Conservation (phyloP, 202 grass and related monocot genomes). For the Saccharum hybrid region DNA sequence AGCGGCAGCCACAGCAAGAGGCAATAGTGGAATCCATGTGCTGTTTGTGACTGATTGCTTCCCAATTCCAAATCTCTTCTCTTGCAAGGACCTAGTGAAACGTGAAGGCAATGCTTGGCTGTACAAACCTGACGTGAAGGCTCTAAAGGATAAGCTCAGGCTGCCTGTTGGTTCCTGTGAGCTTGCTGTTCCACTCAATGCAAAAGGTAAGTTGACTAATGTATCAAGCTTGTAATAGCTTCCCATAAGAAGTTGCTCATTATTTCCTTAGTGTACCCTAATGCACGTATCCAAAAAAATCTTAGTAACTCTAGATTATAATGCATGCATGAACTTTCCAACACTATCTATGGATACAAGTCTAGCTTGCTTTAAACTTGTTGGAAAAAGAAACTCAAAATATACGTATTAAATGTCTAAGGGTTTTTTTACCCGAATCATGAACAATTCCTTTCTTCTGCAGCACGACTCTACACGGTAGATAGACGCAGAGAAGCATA, state of each 20-base stretch:
- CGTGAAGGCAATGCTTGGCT: slow-evolving; percentile 84
- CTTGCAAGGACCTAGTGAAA: slow-evolving; percentile 77
- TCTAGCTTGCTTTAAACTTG: slow-evolving; percentile 5
- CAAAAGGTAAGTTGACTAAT: slow-evolving; percentile 63
- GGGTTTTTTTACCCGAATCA: neutral
- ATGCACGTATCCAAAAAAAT: neutral
- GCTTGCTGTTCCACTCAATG: slow-evolving; percentile 82
- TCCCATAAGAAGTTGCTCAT: neutral
- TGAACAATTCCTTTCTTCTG: slow-evolving; percentile 25
- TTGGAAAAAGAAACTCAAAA: neutral
- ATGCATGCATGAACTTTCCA: neutral
- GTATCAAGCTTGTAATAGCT: slow-evolving; percentile 15
- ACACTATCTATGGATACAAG: no score
- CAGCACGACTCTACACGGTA: slow-evolving; percentile 76
- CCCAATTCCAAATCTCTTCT: slow-evolving; percentile 85
- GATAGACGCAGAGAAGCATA: slow-evolving; percentile 75
- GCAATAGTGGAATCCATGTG: slow-evolving; percentile 58
- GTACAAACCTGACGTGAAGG: slow-evolving; percentile 69
- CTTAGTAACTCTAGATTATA: neutral
- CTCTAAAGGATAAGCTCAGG: slow-evolving; percentile 74
- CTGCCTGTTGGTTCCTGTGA: slow-evolving; percentile 88
- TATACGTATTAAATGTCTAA: neutral
- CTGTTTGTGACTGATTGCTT: slow-evolving; percentile 87
- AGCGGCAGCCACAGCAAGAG: slow-evolving; percentile 53
- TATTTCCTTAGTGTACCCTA: neutral